Base-by-base conservation (phyloP, 345 rosid species). In the Anacardium occidentale region DNA sequence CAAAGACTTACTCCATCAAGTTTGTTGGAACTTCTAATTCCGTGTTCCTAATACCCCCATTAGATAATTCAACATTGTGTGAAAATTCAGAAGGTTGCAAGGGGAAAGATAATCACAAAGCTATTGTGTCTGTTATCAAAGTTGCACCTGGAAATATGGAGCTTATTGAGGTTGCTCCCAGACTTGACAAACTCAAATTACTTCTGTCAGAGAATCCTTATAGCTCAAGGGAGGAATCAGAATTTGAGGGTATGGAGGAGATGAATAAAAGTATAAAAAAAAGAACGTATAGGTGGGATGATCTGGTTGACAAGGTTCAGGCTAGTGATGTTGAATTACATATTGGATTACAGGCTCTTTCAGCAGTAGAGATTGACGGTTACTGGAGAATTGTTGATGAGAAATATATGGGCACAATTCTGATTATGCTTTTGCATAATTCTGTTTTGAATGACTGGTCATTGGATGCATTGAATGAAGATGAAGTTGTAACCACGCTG, bases 21-120 rank as follows among this genome's bases (percentile, higher is more conserved):
- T 90, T 89, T 70, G 98, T 89, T 50, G 94, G 87, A 74, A 89
- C 86, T 62, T 92, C 98, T 10, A 95, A 95, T 76, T 92, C 99
- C 17, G 81, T 83, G 24, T 85, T 85, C 72, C 94, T 95, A 42
- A 75, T 89, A 52, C 98, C 98, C 15, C 95, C 97, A 0, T 80
- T 88, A 4, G 75, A 58, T 69, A 82, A 37, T 68, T 72, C 81
- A 1, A 42, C 69, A 6, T 44, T 54, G 12, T 25, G 21, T 67
- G 72, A 69, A 64, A 66, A 50, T 74, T 70, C 75, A n/a, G 66
- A 74, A 45, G 87, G 64, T 78, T 60, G 54, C 76, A 68, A 72
- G 21, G 79, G 48, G 44, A 76, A 70, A 55, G 62, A 29, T 57
- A 37, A 53, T 21, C 62, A 66, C 54, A 75, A 82, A 26, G 61